These are phyloP conservation scores for Aspergillus avenaceus DNA, from an alignment of 495 filamentous ascomycete species.

Conservation along the genomic window DNA sequence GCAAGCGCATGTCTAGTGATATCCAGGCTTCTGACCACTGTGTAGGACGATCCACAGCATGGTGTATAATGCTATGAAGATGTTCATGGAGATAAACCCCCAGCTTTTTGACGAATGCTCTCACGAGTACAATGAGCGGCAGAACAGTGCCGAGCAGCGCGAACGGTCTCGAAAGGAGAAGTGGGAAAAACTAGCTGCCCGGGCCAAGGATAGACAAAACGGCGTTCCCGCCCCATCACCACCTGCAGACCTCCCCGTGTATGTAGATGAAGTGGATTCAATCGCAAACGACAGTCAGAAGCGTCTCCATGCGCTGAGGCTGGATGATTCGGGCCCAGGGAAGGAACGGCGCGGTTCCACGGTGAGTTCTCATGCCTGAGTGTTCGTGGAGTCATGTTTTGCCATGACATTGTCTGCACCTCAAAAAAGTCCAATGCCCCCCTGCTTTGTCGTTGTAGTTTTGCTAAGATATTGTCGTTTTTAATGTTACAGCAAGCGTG, in stretches of 20 bases:
- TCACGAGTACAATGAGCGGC: conserved; percentile 94
- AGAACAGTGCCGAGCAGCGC: conserved; percentile 78
- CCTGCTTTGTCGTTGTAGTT: conserved; percentile 26
- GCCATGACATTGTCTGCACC: conserved; percentile 12
- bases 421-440: conserved; percentile 3
- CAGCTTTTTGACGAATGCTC: conserved; percentile 98
- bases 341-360: conserved; percentile 44
- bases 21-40: neutral
- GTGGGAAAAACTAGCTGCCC: conserved; percentile 81
- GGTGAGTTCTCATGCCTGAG: conserved; percentile 32
- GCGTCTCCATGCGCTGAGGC: conserved; percentile 75
- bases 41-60: conserved; percentile 95
- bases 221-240: conserved; percentile 37
- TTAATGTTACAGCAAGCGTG: conserved; percentile 40
- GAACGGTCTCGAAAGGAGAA: conserved; percentile 71
- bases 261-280: conserved; percentile 67
- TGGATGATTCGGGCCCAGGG: conserved; percentile 58
- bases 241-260: conserved; percentile 47
- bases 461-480: conserved; percentile 41
- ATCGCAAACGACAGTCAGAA: conserved; percentile 79
- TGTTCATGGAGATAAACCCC: conserved; percentile 99
- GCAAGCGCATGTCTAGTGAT: too few relatives aligned
- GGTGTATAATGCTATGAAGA: conserved; percentile 99
- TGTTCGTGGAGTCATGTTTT: conserved; percentile 13
- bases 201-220: conserved; percentile 65